A percentile compares a stretch with the other conserved stretches of the same genome.
Evolutionary conservation across 441 rosid species (phyloP).

Genomic region (Euphorbia corollata): DNA sequence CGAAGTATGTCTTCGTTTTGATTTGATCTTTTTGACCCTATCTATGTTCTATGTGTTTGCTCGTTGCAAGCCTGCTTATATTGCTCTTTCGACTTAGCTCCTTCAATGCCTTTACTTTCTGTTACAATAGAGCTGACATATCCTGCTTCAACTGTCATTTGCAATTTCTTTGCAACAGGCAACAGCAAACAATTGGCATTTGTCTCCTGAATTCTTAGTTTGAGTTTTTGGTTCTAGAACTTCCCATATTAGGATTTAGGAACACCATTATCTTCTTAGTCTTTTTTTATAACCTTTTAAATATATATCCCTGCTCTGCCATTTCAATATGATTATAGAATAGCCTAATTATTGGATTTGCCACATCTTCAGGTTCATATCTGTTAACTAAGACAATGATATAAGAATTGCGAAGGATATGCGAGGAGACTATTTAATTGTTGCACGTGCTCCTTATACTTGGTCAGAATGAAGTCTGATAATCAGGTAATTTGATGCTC

Average conservation of each 20-base stretch:
- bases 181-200: neutral
- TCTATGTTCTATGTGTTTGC: neutral
- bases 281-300: neutral
- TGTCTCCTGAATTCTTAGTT: neutral
- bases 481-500: slow-evolving; percentile 5
- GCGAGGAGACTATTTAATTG: slow-evolving; percentile 6
- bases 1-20: neutral
- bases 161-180: neutral
- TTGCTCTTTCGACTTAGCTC: neutral
- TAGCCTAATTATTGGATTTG: neutral
- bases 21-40: neutral
- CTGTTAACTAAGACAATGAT: slow-evolving; percentile 11
- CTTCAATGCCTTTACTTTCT: neutral
- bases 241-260: neutral
- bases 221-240: neutral
- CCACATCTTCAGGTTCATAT: slow-evolving; percentile 9
- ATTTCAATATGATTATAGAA: neutral
- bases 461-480: slow-evolving; percentile 1
- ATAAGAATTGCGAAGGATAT: slow-evolving; percentile 7
- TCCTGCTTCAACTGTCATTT: neutral
- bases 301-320: neutral
- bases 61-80: neutral
- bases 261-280: neutral
- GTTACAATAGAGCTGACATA: neutral
- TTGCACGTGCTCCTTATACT: neutral